Evolutionary conservation across 495 filamentous ascomycete species (phyloP), one percentile per base, ranked within the genome.

Genomic region (Trichoderma asperelloides): DNA sequence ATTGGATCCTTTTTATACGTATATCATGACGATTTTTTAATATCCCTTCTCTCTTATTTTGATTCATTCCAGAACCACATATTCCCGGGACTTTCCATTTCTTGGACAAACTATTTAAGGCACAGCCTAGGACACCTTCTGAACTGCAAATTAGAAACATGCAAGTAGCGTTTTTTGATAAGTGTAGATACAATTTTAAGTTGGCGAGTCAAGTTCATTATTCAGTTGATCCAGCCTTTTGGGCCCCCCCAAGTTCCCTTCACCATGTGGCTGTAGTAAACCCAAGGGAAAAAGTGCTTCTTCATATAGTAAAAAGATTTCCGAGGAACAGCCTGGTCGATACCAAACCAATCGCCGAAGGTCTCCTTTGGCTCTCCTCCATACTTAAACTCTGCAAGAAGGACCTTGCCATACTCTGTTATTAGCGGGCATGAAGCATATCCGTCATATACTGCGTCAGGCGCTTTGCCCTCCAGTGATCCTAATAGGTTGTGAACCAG

Each of bases 251-350:
- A 88, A n/a, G 78, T 82, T 3, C 86, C 86, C 73, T 85, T 86
- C 13, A 87, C 79, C 84, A 87, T 84, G 11, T 76, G 79, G 16
- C 82, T 77, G 21, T 77, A 79, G 71, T 87, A 88, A 62, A 88
- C 86, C 85, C 85, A 87, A 0, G 86, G 86, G 80, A 90, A 90
- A 70, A 90, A 87, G 70, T 88, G 82, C 78, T 89, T 90, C 81
- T 90, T 90, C 64, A 90, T 66, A 66, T 89, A 76, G 63, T 87
- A 90, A 74, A 85, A 90, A 12, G 79, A 70, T 11, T 81, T 75
- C 6, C 82, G 78, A 0, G 88, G 87, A 16, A 68, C 72, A 15
- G 77, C 80, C 76, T 89, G 87, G 70, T 87, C 84, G 55, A 84
- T 78, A 8, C 85, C 86, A 23, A 89, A 75, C 74, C 75, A 79